phyloP scores from a whole-genome alignment of 352 stramenopile species.

The Elongisporangium prolatum region DNA sequence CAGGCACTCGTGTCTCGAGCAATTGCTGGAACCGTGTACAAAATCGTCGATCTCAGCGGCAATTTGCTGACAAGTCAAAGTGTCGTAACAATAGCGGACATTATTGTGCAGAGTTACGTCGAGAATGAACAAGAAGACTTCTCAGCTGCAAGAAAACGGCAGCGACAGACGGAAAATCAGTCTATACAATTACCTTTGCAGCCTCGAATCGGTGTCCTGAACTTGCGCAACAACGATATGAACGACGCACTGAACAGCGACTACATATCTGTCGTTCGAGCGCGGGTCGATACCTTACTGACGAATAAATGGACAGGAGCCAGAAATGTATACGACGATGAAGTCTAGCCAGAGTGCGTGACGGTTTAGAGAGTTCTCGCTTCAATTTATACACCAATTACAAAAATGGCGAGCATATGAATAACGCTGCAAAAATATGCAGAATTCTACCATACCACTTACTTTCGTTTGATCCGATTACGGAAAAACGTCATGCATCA shows the following conservation, averaged over 20 bases:
- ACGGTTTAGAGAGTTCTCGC: no score
- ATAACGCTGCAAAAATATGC: background rate
- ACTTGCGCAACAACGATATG: slow-evolving; percentile 75
- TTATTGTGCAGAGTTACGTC: background rate
- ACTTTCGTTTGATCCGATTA: background rate
- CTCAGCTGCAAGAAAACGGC: slow-evolving; percentile 1
- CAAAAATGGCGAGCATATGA: background rate
- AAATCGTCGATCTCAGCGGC: slow-evolving; percentile 54
- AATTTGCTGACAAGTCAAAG: slow-evolving; percentile 64
- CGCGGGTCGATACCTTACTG: slow-evolving; percentile 33
- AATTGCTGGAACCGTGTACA: background rate
- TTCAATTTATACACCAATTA: no score
- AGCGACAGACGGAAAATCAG: background rate
- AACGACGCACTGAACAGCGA: slow-evolving; percentile 18
- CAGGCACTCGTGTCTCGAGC: slow-evolving; percentile 28
- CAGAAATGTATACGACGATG: slow-evolving; percentile 80
- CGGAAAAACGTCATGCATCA: background rate
- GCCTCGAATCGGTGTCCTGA: slow-evolving; percentile 41
- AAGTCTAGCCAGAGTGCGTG: slow-evolving; percentile 68
- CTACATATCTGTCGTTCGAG: slow-evolving; percentile 23
- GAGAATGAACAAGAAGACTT: background rate
- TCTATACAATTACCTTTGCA: no score
- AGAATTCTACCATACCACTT: background rate
- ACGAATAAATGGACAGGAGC: slow-evolving; percentile 62
- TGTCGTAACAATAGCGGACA: slow-evolving; percentile 31